Conservation (phyloP, 257 asterid genomes). For the Agastache rugosa region DNA sequence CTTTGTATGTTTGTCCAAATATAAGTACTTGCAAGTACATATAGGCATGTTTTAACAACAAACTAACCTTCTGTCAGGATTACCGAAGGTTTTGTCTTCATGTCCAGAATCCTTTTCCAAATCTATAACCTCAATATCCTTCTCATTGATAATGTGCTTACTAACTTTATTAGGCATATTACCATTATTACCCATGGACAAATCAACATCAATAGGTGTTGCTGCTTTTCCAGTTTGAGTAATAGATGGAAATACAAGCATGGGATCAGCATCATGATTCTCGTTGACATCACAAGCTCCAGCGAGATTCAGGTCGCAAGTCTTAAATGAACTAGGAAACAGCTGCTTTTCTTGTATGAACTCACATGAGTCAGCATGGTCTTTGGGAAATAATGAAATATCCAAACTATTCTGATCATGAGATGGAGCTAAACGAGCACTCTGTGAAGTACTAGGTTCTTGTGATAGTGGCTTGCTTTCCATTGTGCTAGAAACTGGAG, state of each 20-base stretch:
- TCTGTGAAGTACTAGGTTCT: slow-evolving; percentile 53
- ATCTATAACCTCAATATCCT: slow-evolving; percentile 88
- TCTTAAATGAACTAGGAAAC: slow-evolving; percentile 76
- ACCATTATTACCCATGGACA: slow-evolving; percentile 62
- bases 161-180: slow-evolving; percentile 47
- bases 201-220: slow-evolving; percentile 65
- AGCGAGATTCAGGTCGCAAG: slow-evolving; percentile 83
- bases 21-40: background rate
- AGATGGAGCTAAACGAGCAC: slow-evolving; percentile 39
- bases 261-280: slow-evolving; percentile 52
- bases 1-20: background rate
- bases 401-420: slow-evolving; percentile 58
- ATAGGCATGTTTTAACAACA: slow-evolving; percentile 22
- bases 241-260: slow-evolving; percentile 49
- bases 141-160: slow-evolving; percentile 49
- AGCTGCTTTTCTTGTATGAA: slow-evolving; percentile 68
- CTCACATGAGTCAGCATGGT: slow-evolving; percentile 45
- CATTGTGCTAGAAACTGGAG: slow-evolving; percentile 48
- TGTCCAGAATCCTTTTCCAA: slow-evolving; percentile 77
- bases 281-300: slow-evolving; percentile 68
- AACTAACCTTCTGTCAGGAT: slow-evolving; percentile 69
- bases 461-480: slow-evolving; percentile 48
- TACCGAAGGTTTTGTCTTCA: slow-evolving; percentile 57
- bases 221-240: slow-evolving; percentile 49
- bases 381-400: slow-evolving; percentile 55